Base-by-base conservation (phyloP, 2,329 filamentous ascomycete genomes). In the Colletotrichum trifolii region DNA sequence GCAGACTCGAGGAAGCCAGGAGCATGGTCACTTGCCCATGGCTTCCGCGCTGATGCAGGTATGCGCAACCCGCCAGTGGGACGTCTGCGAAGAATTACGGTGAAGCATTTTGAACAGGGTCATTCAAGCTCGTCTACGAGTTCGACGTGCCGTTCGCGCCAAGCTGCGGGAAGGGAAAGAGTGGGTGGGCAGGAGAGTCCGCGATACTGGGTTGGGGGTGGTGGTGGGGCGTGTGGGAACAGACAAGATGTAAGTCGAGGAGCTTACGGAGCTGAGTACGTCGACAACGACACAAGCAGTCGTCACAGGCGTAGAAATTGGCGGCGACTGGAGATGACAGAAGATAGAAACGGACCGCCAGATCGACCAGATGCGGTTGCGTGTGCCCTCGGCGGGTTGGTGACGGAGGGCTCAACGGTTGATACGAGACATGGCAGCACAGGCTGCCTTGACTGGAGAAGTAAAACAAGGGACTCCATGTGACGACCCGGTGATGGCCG, bases 21-120 rank as follows among this genome's bases (percentile, higher is more conserved):
- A 39, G 10, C 35, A 39, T 34, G 43, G 64, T 33, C 60, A 55
- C 48, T 66, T 64, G 60, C 54, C 43, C 49, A 15, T 59, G 43
- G 47, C n/a, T 53, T 35, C 64, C 49, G 48, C 54, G 40, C 34
- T 42, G 66, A 67, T 58, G 66, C 63, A 67, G 57, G 42, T 53
- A 8, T n/a, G 49, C 45, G 55, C 55, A 45, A 55, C 40, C 25
- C 40, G 34, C 54, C 64, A 53, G 46, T 46, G 46, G n/a, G 50
- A 13, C 49, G 35, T 17, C 45, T 66, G 54, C 48, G 54, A 35
- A 52, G 57, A 35, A 48, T 46, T 35, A 47, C 36, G 38, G n/a
- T 35, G 45, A 38, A 46, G 49, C 43, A 64, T 33, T 36, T 40
- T 25, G 40, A 36, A 40, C 47, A 13, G 53, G 36, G 40, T 33